These are phyloP conservation scores for Ustilago shanxiensis DNA, from an alignment of 1,284 basidiomycete genomes.

Conservation along the genomic window DNA sequence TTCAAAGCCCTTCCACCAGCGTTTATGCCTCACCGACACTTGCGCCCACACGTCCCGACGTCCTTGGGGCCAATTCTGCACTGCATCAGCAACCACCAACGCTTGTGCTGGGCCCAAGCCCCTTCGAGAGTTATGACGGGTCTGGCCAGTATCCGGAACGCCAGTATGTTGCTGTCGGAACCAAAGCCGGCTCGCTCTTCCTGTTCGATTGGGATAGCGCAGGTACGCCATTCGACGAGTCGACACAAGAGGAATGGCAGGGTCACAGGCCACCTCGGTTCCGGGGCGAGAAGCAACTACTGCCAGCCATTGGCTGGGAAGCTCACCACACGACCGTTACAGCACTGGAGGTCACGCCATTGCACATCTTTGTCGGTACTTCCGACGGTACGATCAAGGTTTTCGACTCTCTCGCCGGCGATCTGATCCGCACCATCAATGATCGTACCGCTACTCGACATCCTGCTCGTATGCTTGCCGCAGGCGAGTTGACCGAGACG, in stretches of 20 bases:
- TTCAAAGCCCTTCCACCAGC: conserved; percentile 31
- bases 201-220: conserved; percentile 62
- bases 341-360: conserved; percentile 54
- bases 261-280: conserved; percentile 75
- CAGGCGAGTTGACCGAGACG: conserved; percentile 72
- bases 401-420: conserved; percentile 78
- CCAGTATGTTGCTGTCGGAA: conserved; percentile 64
- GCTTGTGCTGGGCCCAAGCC: conserved; percentile 42
- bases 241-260: conserved; percentile 56
- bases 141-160: conserved; percentile 55
- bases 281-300: conserved; percentile 75
- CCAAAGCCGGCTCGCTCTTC: conserved; percentile 57
- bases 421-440: conserved; percentile 64
- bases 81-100: conserved; percentile 7
- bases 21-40: conserved; percentile 43
- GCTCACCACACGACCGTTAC: conserved; percentile 62
- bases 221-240: conserved; percentile 35
- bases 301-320: conserved; percentile 69
- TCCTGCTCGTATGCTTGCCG: conserved; percentile 75
- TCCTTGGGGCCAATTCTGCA: background rate
- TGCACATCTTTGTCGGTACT: conserved; percentile 57
- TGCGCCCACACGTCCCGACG: conserved; percentile 15
- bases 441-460: conserved; percentile 63
- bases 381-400: conserved; percentile 76
- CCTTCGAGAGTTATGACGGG: conserved; percentile 27